Conservation (phyloP, 345 rosid genomes). For the Brassica incana region DNA sequence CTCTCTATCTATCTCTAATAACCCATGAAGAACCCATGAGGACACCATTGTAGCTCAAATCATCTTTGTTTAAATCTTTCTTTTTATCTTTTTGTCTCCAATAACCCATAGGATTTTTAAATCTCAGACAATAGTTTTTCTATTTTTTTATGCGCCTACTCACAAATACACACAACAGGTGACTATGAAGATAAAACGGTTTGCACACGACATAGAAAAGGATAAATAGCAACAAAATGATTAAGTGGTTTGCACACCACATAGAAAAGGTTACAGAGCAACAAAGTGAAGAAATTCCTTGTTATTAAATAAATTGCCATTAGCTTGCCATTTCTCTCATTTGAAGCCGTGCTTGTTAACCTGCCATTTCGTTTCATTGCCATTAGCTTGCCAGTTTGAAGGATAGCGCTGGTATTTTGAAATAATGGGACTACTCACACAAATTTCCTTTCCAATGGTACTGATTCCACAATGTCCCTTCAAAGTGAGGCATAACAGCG, state of each 20-base stretch:
- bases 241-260: not conserved
- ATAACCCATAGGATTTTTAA: no score
- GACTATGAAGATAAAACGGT: not conserved
- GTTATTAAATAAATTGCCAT: not conserved
- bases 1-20: no score
- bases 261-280: no score
- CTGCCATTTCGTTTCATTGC: not conserved
- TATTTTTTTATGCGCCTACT: no score
- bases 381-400: not conserved
- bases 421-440: not conserved
- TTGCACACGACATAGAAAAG: not conserved
- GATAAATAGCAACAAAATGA: not conserved
- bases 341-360: not conserved
- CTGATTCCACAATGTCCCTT: not conserved
- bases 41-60: no score
- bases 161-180: no score
- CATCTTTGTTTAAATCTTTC: no score
- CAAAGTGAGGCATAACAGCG: no score
- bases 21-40: no score
- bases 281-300: not conserved
- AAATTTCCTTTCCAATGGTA: not conserved
- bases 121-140: no score
- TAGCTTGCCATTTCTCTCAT: not conserved
- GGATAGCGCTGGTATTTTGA: not conserved
- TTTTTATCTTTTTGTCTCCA: no score